A percentile compares a stretch with the other conserved stretches of the same genome.
Evolutionary conservation across 148 eudicot genomes (phyloP).

Genomic region (Dysphania ambrosioides): DNA sequence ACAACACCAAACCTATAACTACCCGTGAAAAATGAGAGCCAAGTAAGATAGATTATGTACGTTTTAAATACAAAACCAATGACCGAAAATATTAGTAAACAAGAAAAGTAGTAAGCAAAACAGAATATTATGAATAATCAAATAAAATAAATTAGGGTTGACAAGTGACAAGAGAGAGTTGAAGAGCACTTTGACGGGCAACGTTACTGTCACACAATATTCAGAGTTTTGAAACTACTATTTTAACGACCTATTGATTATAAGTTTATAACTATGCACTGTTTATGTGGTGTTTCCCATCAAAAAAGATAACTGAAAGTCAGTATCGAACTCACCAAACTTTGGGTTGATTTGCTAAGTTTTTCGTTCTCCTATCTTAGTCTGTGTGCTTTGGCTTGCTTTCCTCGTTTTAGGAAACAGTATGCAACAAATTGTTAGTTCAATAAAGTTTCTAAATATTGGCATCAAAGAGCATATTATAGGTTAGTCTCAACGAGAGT

Average conservation of each 20-base stretch:
- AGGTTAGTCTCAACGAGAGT: slow-evolving; percentile 24
- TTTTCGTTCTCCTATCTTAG: slow-evolving; percentile 31
- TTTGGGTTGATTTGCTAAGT: neutral
- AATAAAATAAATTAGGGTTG: neutral
- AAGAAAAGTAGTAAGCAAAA: neutral
- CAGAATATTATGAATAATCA: neutral
- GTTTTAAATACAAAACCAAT: neutral
- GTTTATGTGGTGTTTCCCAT: slow-evolving; percentile 16
- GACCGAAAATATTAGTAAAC: neutral
- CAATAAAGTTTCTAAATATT: neutral
- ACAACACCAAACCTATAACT: slow-evolving; percentile 23
- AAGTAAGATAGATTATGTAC: slow-evolving; percentile 3
- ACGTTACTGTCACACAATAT: neutral
- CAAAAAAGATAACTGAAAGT: slow-evolving; percentile 14
- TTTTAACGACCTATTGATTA: slow-evolving; percentile 11
- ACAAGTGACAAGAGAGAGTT: neutral
- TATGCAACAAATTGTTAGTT: slow-evolving; percentile 10
- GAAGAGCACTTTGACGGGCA: slow-evolving; percentile 14
- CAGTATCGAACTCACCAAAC: slow-evolving; percentile 40
- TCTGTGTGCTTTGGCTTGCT: slow-evolving; percentile 1
- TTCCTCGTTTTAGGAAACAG: neutral
- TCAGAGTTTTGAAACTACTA: neutral
- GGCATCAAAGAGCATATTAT: neutral
- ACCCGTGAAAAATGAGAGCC: slow-evolving; percentile 16
- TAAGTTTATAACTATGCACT: neutral